These are phyloP conservation scores for Moesziomyces sp. DNA, from an alignment of 1,284 basidiomycete species.

Conservation along the genomic window DNA sequence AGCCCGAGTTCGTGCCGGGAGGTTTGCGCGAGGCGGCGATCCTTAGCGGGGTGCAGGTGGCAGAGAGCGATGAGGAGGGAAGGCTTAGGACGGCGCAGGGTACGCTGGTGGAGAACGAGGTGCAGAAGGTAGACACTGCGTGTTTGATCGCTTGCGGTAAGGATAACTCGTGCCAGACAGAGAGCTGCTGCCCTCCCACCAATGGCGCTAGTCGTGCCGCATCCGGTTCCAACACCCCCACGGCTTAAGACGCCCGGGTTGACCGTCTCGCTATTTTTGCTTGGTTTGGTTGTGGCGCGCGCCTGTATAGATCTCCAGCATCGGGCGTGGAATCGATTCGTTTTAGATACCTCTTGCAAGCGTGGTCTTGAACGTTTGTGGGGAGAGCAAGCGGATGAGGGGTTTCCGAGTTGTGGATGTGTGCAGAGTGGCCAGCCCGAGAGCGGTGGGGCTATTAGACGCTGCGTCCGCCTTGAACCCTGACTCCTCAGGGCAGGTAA, in stretches of 20 bases:
- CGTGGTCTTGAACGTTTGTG: too few relatives aligned
- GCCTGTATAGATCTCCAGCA: too few relatives aligned
- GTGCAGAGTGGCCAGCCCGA: too few relatives aligned
- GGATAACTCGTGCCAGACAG: constrained; percentile 56
- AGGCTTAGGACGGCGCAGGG: constrained; percentile 58
- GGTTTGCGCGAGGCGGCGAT: constrained; percentile 61
- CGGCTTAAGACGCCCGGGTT: not conserved
- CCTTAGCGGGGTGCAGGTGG: constrained; percentile 58
- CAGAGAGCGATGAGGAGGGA: constrained; percentile 51
- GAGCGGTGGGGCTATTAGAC: too few relatives aligned
- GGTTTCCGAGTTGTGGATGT: too few relatives aligned
- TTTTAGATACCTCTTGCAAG: too few relatives aligned
- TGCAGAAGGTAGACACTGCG: constrained; percentile 53
- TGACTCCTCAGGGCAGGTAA: too few relatives aligned
- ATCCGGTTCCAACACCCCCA: constrained; percentile 1
- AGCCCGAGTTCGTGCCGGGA: constrained; percentile 65
- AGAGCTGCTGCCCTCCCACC: constrained; percentile 59
- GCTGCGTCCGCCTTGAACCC: too few relatives aligned
- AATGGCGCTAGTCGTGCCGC: constrained; percentile 7
- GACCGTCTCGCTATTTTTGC: too few relatives aligned
- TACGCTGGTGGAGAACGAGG: constrained; percentile 54
- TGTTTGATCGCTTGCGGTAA: constrained; percentile 62
- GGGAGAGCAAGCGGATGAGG: too few relatives aligned
- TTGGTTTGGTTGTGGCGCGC: too few relatives aligned
- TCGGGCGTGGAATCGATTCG: too few relatives aligned